Conservation (phyloP, 176 grass and related monocot species). For the Oryza officinalis region DNA sequence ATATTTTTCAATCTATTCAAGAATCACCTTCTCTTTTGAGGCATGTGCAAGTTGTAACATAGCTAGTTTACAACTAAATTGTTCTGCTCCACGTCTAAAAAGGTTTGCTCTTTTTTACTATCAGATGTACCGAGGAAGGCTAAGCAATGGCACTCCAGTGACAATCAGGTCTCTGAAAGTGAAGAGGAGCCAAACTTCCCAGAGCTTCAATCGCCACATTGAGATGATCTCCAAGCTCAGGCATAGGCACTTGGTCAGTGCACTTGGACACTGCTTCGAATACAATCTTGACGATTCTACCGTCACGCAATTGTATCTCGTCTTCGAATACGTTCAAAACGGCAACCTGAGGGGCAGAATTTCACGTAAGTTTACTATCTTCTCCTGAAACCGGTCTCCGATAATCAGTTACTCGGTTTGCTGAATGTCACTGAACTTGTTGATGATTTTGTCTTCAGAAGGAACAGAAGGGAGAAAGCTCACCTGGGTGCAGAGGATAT, state of each 20-base stretch:
- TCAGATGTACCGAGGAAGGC: slow-evolving; percentile 73
- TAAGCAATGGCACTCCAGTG: slow-evolving; percentile 56
- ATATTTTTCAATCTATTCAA: not conserved
- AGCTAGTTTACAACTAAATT: not conserved
- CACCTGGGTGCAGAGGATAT: slow-evolving; percentile 74
- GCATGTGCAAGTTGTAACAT: not conserved
- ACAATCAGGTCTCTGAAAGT: slow-evolving; percentile 67
- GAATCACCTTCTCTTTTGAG: not conserved
- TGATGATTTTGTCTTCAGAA: slow-evolving; percentile 43
- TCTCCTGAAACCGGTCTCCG: not conserved
- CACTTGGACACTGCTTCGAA: slow-evolving; percentile 75
- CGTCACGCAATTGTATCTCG: slow-evolving; percentile 55
- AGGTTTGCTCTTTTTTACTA: not conserved
- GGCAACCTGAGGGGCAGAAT: slow-evolving; percentile 77
- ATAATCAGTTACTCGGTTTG: not conserved
- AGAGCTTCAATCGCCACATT: slow-evolving; percentile 72
- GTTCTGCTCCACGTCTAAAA: not conserved
- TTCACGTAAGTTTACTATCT: slow-evolving; percentile 46
- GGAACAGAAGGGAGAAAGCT: slow-evolving; percentile 66
- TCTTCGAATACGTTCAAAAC: slow-evolving; percentile 77
- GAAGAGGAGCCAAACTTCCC: slow-evolving; percentile 47
- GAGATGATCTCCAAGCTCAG: slow-evolving; percentile 80
- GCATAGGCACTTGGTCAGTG: slow-evolving; percentile 79
- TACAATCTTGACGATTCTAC: slow-evolving; percentile 63
- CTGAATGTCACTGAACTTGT: not conserved